Evolutionary conservation across 1,139 yeast species (phyloP), one percentile per base, ranked within the genome.

Genomic region (Suhomyces bolitotheri): DNA sequence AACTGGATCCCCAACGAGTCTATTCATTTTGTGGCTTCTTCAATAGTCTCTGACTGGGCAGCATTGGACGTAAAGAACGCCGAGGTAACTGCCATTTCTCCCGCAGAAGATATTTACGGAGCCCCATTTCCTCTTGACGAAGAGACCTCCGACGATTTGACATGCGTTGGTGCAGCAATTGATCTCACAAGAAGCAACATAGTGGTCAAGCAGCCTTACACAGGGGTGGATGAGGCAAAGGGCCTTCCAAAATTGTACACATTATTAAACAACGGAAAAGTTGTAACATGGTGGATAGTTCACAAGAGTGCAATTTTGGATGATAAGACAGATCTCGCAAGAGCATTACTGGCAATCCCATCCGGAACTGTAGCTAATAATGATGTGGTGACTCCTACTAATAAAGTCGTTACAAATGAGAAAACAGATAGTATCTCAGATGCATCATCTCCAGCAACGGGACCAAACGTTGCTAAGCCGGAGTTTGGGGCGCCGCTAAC

Each of bases 41-140:
- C 89, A 0, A 68, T 77, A 22, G 78, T 92, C 0, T 71, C 82
- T 3, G 92, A 84, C 38, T 43, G 47, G 46, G 19, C 31, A 4
- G 31, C 79, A 0, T 49, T 81, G 0, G 41, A 71, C 13, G 56
- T 72, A 1, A 8, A 19, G n/a, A 13, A 16, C n/a, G 14, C 16
- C 12, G 23, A 17, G 3, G 50, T 58, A 1, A 48, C 55, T 1
- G 60, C 33, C 2, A 15, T 69, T 27, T 60, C 54, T 23, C 78
- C 81, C 15, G 58, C 73, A 3, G 85, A 82, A 47, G 96, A 88
- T 51, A 66, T 80, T 4, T 78, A 77, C 45, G 71, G 85, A 34
- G 92, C 95, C 0, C 73, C 76, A 10, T 66, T 86, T 44, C 95
- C 96, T 1, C 64, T 86, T 45, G 76, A 76, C 52, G 80, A 76